phyloP scores from a whole-genome alignment of 1,284 basidiomycete species.

The Ceratobasidium papillatum region DNA sequence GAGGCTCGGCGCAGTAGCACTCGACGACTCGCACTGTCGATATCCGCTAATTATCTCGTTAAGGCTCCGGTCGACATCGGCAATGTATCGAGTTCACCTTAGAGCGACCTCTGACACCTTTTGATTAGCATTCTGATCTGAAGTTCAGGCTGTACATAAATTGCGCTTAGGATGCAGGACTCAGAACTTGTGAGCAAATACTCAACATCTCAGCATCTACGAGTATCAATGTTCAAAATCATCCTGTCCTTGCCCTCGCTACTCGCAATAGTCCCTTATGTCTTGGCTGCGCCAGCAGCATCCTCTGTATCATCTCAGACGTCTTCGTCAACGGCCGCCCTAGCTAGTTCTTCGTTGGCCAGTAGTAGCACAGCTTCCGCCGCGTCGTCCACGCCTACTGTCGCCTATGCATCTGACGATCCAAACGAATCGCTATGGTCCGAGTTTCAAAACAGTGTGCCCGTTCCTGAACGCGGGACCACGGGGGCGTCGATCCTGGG shows the following conservation, averaged over 20 bases:
- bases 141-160: not conserved
- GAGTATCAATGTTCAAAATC: not conserved
- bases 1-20: not conserved
- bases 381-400: not conserved
- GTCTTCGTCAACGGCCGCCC: not conserved
- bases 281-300: not conserved
- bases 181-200: not conserved
- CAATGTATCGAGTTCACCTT: not conserved
- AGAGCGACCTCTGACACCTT: not conserved
- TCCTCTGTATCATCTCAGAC: not conserved
- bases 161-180: not conserved
- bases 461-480: not conserved
- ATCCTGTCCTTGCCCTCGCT: not conserved
- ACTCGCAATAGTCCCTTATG: not conserved
- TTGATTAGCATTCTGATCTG: not conserved
- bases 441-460: conserved; percentile 22
- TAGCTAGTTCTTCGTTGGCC: not conserved
- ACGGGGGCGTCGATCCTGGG: conserved; percentile 49
- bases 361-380: not conserved
- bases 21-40: not conserved
- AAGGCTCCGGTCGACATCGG: not conserved
- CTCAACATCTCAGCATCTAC: not conserved
- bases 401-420: conserved; percentile 39
- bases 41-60: not conserved
- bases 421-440: conserved; percentile 35